Evolutionary conservation across 177 flowering plant species (phyloP), one percentile per base, ranked within the genome.

Genomic region (Vitis hybrid): DNA sequence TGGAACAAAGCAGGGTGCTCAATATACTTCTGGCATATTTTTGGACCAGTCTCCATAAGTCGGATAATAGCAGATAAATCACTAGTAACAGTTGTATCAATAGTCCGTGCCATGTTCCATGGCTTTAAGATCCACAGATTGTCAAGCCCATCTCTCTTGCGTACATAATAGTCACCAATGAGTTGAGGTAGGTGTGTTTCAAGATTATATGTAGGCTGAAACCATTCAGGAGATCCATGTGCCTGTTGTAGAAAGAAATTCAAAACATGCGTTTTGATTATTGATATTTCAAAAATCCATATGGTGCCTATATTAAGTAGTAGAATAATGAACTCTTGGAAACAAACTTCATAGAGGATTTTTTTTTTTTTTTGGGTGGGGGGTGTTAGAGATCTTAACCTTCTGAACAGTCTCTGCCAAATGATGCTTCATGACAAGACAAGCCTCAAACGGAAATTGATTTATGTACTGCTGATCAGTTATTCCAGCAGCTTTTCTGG

Each of bases 101-200:
- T 96, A 15, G 98, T 96, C 48, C 99, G 80, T 46, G 99, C 99
- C 99, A 96, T 96, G 77, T 96, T 96, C 99, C 99, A 96, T 14
- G 99, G 99, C 76, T 93, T 96, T 67, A 96, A 82, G 70, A 96
- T 96, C 99, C 99, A 96, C 15, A 93, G 76, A 77, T 96, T 96
- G 88, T 91, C 85, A 58, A 82, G 81, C 48, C 87, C 85, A 70
- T 89, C 91, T 72, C 84, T 82, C 78, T 87, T 72, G 55, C 99
- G 91, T 19, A 78, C 72, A 70, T 24, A 78, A 76, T 91, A 92
- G 72, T 93, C 97, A 71, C 98, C 99, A 78, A 96, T 88, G 11
- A 93, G 82, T 79, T 85, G 89, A 77, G 97, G 72, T n/a, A 96
- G 74, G 64, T 91, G 89, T 60, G 84, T 86, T 82, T 96, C 98